Evolutionary conservation across 1,284 basidiomycete species (phyloP).

Genomic region (Apiotrichum siamense): DNA sequence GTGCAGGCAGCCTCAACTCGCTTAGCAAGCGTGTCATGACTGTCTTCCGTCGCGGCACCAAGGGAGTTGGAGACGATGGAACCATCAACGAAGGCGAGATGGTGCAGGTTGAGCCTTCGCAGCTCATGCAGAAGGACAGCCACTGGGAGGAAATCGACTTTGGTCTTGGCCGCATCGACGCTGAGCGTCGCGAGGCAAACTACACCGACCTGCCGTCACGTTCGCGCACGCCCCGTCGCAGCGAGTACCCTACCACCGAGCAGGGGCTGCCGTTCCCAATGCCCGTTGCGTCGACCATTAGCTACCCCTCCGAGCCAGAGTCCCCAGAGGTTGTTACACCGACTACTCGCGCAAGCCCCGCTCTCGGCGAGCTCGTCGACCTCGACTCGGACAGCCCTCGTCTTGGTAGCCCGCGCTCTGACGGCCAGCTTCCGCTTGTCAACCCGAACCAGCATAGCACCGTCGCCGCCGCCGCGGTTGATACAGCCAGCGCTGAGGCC

Average conservation of each 20-base stretch:
- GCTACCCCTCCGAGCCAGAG: constrained; percentile 11
- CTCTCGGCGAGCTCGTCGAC: constrained; percentile 13
- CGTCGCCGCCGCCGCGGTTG: constrained; percentile 6
- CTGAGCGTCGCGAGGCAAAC: constrained; percentile 19
- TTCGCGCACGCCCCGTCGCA: background rate
- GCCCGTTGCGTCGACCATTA: constrained; percentile 21
- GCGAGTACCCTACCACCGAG: constrained; percentile 1
- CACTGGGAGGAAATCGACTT: constrained; percentile 49
- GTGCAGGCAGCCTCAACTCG: constrained; percentile 20
- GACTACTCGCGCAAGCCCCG: background rate
- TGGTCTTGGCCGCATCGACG: constrained; percentile 44
- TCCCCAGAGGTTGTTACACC: background rate
- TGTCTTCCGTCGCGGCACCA: constrained; percentile 20
- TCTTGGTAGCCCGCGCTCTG: constrained; percentile 10
- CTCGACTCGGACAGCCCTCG: constrained; percentile 19
- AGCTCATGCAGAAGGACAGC: constrained; percentile 25
- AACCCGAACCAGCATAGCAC: background rate
- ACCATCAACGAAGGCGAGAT: constrained; percentile 21
- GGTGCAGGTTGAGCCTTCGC: constrained; percentile 18
- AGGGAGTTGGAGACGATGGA: constrained; percentile 21
- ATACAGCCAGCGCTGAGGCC: constrained; percentile 16
- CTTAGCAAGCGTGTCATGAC: constrained; percentile 15
- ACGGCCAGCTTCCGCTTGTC: constrained; percentile 17
- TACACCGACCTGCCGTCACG: constrained; percentile 18
- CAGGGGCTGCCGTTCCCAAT: constrained; percentile 12